Conservation (phyloP, 1,139 yeast species). For the Yamadazyma atmosphaerica region DNA sequence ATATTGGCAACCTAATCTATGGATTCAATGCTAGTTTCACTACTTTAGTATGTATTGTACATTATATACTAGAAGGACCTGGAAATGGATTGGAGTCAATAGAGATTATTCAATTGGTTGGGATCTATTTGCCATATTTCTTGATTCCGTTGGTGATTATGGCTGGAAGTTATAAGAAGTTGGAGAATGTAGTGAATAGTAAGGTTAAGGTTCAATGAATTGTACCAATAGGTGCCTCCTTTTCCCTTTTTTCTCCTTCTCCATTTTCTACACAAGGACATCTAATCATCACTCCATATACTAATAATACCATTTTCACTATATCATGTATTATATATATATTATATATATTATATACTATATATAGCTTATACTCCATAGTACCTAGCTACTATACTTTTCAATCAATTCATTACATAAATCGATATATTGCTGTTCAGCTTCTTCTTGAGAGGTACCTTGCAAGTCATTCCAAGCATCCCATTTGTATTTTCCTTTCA, state of each 20-base stretch:
- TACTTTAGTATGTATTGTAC: conserved; percentile 61
- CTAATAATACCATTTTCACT: too few species aligned
- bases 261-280: too few species aligned
- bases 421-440: conserved; percentile 81
- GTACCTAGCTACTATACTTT: conserved; percentile 33
- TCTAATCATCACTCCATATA: too few species aligned
- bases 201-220: background rate
- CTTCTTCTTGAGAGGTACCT: conserved; percentile 87
- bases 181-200: too few species aligned
- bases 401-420: conserved; percentile 68
- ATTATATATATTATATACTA: too few species aligned
- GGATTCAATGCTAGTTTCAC: conserved; percentile 79
- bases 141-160: conserved; percentile 61
- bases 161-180: conserved; percentile 33
- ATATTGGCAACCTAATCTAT: conserved; percentile 58
- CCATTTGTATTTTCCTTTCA: conserved; percentile 97
- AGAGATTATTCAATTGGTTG: conserved; percentile 45
- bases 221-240: too few species aligned
- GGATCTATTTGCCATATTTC: conserved; percentile 66
- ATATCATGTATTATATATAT: too few species aligned
- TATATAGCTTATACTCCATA: too few species aligned
- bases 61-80: conserved; percentile 36
- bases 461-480: conserved; percentile 89
- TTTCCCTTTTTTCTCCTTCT: too few species aligned
- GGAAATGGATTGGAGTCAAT: conserved; percentile 31